Evolutionary conservation across 2,329 filamentous ascomycete genomes (phyloP), one percentile per base, ranked within the genome.

Genomic region (Fusarium sp.): DNA sequence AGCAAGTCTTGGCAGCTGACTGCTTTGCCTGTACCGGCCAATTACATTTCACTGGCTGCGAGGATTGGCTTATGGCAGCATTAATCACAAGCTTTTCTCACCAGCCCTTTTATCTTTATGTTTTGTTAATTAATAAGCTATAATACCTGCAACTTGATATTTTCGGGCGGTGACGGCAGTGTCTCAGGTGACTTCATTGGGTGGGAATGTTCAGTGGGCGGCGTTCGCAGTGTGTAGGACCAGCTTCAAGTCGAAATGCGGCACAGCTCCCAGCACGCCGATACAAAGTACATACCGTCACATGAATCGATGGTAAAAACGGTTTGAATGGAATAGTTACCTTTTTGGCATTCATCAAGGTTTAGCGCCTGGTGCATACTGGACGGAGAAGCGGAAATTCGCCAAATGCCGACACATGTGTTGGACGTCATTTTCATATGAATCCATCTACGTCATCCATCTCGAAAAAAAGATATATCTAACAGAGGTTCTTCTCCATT

Each of bases 61-160:
- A 38, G 18, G 1, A n/a, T 38, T 2, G 34, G 34, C 34, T 38
- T 38, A n/a, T 7, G 34, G 34, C 2, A 38, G 16, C 16, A 18
- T 38, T 6, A 38, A 38, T n/a, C 9, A n/a, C 34, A 11, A 11
- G 16, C 34, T 38, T 38, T n/a, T 38, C 34, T 38, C 16, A 38
- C 34, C 9, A 6, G 0, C 9, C 1, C 1, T n/a, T 6, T 18
- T 38, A 5, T 38, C 5, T 11, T 11, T 5, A 38, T 18, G 2
- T 0, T n/a, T 0, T 18, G 1, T 38, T 2, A 0, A 11, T 0
- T 38, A 5, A 10, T 6, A 11, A n/a, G 9, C 16, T 38, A 2
- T 18, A 16, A 34, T 34, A 34, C 5, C 16, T 18, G 8, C 6
- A 8, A 32, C 7, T 3, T 16, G 30, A 15, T 32, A 15, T 15